Conservation (phyloP, 1,284 basidiomycete species). For the Mycena citricolor region DNA sequence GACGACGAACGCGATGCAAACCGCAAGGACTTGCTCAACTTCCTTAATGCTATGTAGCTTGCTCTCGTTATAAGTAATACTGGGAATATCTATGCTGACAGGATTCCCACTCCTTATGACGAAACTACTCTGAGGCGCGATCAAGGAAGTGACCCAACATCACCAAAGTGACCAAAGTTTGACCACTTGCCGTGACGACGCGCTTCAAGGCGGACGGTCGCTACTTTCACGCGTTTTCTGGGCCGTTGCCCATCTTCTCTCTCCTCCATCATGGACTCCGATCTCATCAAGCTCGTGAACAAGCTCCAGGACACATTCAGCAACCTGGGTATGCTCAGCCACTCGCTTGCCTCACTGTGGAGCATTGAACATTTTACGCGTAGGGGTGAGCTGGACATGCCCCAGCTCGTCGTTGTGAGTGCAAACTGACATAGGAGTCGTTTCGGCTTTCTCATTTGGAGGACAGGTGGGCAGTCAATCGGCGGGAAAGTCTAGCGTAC, state of each 20-base stretch:
- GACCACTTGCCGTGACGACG: constrained; percentile 35
- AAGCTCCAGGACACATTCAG: constrained; percentile 89
- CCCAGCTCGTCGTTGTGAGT: constrained; percentile 76
- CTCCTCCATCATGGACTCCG: constrained; percentile 74
- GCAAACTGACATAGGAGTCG: too few relatives aligned
- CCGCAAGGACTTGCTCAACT: constrained; percentile 14
- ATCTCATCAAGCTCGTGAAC: constrained; percentile 95
- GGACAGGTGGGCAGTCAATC: constrained; percentile 86
- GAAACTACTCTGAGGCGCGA: too few relatives aligned
- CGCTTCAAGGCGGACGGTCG: constrained; percentile 23
- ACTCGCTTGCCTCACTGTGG: not conserved
- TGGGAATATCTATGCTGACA: too few relatives aligned
- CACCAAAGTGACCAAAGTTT: too few relatives aligned
- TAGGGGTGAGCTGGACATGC: constrained; percentile 87
- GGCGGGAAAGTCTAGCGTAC: constrained; percentile 82
- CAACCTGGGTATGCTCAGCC: constrained; percentile 64
- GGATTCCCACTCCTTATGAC: too few relatives aligned
- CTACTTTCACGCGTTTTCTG: constrained; percentile 17
- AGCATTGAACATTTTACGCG: constrained; percentile 15
- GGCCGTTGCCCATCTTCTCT: constrained; percentile 7
- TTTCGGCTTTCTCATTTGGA: constrained; percentile 4
- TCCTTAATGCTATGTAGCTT: constrained; percentile 21
- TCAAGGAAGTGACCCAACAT: constrained; percentile 25
- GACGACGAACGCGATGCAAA: constrained; percentile 20
- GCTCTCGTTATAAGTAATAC: too few relatives aligned